These are phyloP conservation scores for Botrytis fragariae DNA, from an alignment of 2,329 filamentous ascomycete species.

Conservation along the genomic window DNA sequence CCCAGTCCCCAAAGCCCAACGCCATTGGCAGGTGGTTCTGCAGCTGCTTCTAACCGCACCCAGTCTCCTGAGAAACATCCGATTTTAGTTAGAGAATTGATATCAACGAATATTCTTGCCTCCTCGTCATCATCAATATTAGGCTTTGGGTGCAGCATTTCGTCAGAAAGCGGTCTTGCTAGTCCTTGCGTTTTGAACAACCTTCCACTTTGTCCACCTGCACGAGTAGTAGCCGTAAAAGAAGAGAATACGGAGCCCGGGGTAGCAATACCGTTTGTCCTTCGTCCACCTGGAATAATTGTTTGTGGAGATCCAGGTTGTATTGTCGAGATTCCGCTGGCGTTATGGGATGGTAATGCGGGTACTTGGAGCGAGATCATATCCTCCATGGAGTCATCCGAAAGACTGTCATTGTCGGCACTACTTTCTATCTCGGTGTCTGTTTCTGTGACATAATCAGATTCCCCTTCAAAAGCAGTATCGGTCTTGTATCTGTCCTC, in stretches of 20 bases:
- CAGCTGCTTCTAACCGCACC: constrained; percentile 78
- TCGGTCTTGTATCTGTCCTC: constrained; percentile 68
- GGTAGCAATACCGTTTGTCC: constrained; percentile 72
- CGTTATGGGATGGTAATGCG: constrained; percentile 70
- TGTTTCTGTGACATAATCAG: constrained; percentile 54
- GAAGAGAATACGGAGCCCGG: constrained; percentile 88
- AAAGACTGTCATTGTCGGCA: constrained; percentile 71
- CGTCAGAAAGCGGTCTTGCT: constrained; percentile 67
- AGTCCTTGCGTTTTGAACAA: constrained; percentile 83
- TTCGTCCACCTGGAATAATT: constrained; percentile 50
- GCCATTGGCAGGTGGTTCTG: constrained; percentile 68
- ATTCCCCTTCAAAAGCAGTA: constrained; percentile 53
- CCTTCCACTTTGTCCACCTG: constrained; percentile 68
- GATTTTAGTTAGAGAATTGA: constrained; percentile 79
- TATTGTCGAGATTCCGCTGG: constrained; percentile 76
- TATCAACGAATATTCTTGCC: constrained; percentile 85
- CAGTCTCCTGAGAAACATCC: constrained; percentile 98
- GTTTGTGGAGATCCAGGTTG: constrained; percentile 80
- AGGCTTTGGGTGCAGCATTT: constrained; percentile 82
- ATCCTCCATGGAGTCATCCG: constrained; percentile 88
- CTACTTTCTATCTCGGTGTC: constrained; percentile 57
- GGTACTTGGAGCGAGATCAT: constrained; percentile 88
- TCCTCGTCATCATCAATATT: constrained; percentile 77
- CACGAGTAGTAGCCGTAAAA: constrained; percentile 80
- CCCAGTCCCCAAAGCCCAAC: constrained; percentile 66